These are phyloP conservation scores for Cucumis cinereus DNA, from an alignment of 306 rosid genomes.

Conservation along the genomic window DNA sequence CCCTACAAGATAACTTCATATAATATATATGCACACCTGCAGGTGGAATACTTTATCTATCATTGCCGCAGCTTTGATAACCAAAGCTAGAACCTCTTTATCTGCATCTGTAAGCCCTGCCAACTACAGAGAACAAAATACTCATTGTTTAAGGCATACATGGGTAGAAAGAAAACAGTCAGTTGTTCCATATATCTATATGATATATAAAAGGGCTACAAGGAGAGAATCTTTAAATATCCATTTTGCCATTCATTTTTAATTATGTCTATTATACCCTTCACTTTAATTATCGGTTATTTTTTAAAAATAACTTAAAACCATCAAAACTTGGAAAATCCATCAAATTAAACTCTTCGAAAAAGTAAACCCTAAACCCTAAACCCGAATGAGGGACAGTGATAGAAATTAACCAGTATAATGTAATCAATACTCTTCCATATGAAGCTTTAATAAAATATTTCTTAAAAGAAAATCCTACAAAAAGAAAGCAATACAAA, in stretches of 20 bases:
- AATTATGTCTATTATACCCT: background rate
- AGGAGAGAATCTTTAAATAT: too few species aligned
- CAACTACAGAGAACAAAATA: constrained; percentile 37
- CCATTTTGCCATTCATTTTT: too few species aligned
- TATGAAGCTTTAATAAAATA: background rate
- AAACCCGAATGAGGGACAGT: background rate
- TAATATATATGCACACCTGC: constrained; percentile 39
- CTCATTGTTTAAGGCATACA: background rate
- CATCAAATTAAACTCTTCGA: background rate
- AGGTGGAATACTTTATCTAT: constrained; percentile 66
- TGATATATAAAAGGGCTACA: too few species aligned
- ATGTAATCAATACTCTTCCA: background rate
- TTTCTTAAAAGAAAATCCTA: background rate
- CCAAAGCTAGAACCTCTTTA: constrained; percentile 46
- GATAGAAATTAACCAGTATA: background rate
- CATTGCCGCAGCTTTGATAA: constrained; percentile 66
- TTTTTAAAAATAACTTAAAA: too few species aligned
- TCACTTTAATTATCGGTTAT: too few species aligned
- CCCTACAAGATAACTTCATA: background rate
- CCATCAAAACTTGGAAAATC: too few species aligned
- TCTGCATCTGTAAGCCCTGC: constrained; percentile 56
- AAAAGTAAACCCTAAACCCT: too few species aligned
- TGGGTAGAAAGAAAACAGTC: background rate
- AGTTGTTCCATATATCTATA: too few species aligned
- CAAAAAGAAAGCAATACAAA: constrained; percentile 4